Evolutionary conservation across 805 yeast species (phyloP), one percentile per base, ranked within the genome.

Genomic region (Teunomyces aglyptinius): DNA sequence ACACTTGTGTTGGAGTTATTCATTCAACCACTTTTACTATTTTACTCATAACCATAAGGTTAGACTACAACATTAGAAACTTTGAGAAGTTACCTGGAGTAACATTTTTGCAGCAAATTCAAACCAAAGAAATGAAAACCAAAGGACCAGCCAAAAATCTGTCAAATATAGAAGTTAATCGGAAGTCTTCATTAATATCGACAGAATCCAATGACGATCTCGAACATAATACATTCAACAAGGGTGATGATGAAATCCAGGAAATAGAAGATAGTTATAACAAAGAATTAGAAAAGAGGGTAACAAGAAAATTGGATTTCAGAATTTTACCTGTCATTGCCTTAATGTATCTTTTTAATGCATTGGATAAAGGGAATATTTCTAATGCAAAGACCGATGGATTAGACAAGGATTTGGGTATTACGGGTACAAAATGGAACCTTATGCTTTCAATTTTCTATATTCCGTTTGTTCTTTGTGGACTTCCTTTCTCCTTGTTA

Each of bases 381-480:
- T 68, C 75, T 12, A 76, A 76, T 55, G 81, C 81, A 13, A 74
- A 74, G 52, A 75, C 78, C 1, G 73, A 74, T 48, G 75, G 75
- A 27, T 55, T 77, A 41, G 76, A 67, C 22, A 52, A 47, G 4
- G 78, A 76, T 49, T 55, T 77, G 15, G 67, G 67, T 28, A 67
- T 77, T 40, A 53, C 53, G 4, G 76, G 75, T 18, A 61, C 65
- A 26, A 64, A 74, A 46, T 77, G 77, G 76, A 75, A 75, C 53
- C 54, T 67, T 28, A 66, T 74, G 66, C 61, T 76, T 19, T 70
- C 78, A 3, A 68, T 76, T 12, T 75, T 74, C 52, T 75, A 70
- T 46, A 57, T 72, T 43, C 78, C 79, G 1, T 75, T 70, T 54
- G 77, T 73, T 7, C 56, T 75, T 12, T 74, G 61, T 56, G 78